Evolutionary conservation across 2,329 filamentous ascomycete genomes (phyloP), one percentile per base, ranked within the genome.

Genomic region (Colletotrichum orbiculare): DNA sequence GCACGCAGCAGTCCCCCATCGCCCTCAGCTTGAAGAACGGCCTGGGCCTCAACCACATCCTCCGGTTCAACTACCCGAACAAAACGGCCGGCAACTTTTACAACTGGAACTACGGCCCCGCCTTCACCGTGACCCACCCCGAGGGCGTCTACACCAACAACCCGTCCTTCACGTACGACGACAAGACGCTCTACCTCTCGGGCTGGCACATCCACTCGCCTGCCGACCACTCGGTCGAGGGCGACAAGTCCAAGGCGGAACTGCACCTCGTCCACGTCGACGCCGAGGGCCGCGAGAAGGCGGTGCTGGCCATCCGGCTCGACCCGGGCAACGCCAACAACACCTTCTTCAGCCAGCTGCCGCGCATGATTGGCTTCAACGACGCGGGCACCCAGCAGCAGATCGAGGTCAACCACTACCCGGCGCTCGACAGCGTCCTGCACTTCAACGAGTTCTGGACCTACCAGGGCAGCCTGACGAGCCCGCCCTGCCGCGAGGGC

Each of bases 181-280:
- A 82, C 70, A 73, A 78, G 64, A 83, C 79, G 1, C 75, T 81
- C 25, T 85, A 82, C 69, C 74, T 85, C 8, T 76, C 73, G 45
- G 81, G 81, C 50, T 85, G 82, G 81, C 83, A 85, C 73, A 80
- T 84, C 53, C 83, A 85, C 69, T 70, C 81, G 0, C 83, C 83
- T 0, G 81, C 81, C 6, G 83, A 85, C 61, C 83, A 85, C 70
- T 74, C 76, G 3, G 76, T 85, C 4, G 73, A 77, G 50, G 79
- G 78, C 39, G 73, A 77, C 42, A 76, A 78, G 41, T 74, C 76
- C 41, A 81, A 78, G 64, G 80, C 81, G 41, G 83, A 85, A 68
- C 71, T 85, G 17, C 83, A 85, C 70, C 75, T 82, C 42, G 83
- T 85, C 3, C 81, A 83, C 66, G 78, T 78, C 56, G 77, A 81